A percentile compares a stretch with the other conserved stretches of the same genome.
These are phyloP conservation scores for Glomus cerebriforme DNA, from an alignment of 192 early-diverging fungal species.

Conservation along the genomic window DNA sequence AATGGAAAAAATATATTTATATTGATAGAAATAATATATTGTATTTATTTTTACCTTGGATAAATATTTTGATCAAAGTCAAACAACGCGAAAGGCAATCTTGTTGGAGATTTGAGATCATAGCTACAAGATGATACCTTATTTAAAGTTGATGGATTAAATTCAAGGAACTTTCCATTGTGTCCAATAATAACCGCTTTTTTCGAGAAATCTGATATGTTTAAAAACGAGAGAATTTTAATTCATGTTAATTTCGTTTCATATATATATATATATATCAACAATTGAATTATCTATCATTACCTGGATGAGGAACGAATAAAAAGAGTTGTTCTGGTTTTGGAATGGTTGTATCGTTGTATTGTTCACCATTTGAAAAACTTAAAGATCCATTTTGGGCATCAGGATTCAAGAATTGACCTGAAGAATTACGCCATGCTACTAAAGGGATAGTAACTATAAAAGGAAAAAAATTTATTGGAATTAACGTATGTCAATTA, in stretches of 20 bases:
- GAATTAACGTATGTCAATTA: no score
- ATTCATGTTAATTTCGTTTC: neutral
- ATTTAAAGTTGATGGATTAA: neutral
- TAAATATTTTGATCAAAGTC: conserved; percentile 12
- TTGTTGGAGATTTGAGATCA: neutral
- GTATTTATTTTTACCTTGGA: neutral
- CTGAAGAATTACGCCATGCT: neutral
- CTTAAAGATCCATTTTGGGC: neutral
- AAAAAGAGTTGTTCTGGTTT: conserved; percentile 1
- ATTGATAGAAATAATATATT: neutral
- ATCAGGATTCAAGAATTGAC: neutral
- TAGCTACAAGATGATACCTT: neutral
- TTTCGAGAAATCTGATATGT: neutral
- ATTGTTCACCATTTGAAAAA: neutral
- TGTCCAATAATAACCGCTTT: neutral
- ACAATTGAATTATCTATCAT: neutral
- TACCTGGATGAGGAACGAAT: conserved; percentile 27
- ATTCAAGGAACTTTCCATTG: neutral
- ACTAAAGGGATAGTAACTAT: conserved; percentile 1
- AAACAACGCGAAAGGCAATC: neutral
- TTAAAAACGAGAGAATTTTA: neutral
- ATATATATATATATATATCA: no score
- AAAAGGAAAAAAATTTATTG: neutral
- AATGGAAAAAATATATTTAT: neutral
- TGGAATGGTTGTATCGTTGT: neutral